phyloP scores from a whole-genome alignment of 371 early-diverging fungal species.

The Actinomucor elegans region DNA sequence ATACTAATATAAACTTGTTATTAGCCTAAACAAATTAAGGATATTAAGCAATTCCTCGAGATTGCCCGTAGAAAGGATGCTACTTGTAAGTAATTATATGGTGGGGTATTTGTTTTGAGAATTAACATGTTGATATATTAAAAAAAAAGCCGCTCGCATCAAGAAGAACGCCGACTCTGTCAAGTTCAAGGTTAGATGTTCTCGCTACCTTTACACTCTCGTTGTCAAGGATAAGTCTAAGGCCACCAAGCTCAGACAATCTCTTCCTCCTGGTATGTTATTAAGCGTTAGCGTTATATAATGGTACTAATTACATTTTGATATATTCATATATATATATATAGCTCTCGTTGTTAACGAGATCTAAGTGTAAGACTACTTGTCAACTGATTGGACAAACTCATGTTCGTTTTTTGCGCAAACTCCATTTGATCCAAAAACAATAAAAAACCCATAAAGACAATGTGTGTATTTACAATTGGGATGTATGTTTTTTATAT shows the following conservation, averaged over 20 bases:
- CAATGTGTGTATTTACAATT: conserved; percentile 1
- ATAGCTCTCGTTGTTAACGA: conserved; percentile 21
- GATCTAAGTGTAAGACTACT: conserved; percentile 8
- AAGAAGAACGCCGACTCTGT: conserved; percentile 94
- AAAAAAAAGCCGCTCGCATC: conserved; percentile 89
- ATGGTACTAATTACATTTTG: too few species aligned
- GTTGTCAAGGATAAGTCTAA: conserved; percentile 94
- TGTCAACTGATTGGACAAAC: not conserved
- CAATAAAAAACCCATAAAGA: not conserved
- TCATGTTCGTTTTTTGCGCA: conserved; percentile 12
- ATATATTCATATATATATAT: not conserved
- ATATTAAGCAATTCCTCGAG: conserved; percentile 98
- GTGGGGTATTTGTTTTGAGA: too few species aligned
- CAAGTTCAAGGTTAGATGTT: conserved; percentile 99
- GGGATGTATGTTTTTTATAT: conserved; percentile 4
- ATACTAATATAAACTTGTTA: too few species aligned
- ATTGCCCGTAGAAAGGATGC: conserved; percentile 97
- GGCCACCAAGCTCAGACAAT: conserved; percentile 95
- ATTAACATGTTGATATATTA: too few species aligned
- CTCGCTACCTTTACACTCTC: conserved; percentile 96
- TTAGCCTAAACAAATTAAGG: conserved; percentile 97
- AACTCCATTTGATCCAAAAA: not conserved
- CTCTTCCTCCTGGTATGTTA: conserved; percentile 73
- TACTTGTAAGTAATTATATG: too few species aligned
- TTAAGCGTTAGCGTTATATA: not conserved